Base-by-base conservation (phyloP, 192 early-diverging fungal genomes). In the Obelidium mucronatum region DNA sequence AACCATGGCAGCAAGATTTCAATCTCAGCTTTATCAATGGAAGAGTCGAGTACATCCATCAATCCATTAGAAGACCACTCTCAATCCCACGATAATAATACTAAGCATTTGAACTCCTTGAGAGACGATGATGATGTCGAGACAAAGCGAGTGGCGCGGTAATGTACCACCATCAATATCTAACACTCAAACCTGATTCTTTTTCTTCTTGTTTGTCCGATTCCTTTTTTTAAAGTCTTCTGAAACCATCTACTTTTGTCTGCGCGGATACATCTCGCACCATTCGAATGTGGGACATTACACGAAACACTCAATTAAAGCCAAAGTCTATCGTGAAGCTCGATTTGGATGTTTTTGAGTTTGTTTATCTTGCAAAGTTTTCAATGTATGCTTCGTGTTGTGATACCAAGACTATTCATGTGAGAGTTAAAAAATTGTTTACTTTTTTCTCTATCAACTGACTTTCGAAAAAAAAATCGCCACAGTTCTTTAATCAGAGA, bases 401-500 rank as follows among this genome's bases (percentile, higher is more conserved):
- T 8, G 65, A 79, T 63, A 67, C 77, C 11, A 78, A 83, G 40
- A 40, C 55, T 2, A 75, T 85, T 35, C 77, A 77, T 54, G 80
- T 84, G 24, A 8, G 35, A n/a, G n/a, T n/a, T n/a, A n/a, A n/a
- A n/a, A n/a, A n/a, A n/a, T n/a, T n/a, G n/a, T n/a, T n/a, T n/a
- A n/a, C n/a, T n/a, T n/a, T n/a, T n/a, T n/a, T n/a, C n/a, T n/a
- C n/a, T n/a, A n/a, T n/a, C n/a, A n/a, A n/a, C n/a, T n/a, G n/a
- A n/a, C n/a, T n/a, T n/a, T n/a, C n/a, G n/a, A n/a, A n/a, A n/a
- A n/a, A n/a, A n/a, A n/a, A n/a, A n/a, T n/a, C n/a, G n/a, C n/a
- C n/a, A 40, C 28, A 85, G 82, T 86, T 88, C 68, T 88, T 84
- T 76, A 85, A 75, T 42, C 64, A 82, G 28, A 42, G 73, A 74